Evolutionary conservation across 768 basidiomycete genomes (phyloP), one percentile per base, ranked within the genome.

Genomic region (Pisolithus microcarpus): DNA sequence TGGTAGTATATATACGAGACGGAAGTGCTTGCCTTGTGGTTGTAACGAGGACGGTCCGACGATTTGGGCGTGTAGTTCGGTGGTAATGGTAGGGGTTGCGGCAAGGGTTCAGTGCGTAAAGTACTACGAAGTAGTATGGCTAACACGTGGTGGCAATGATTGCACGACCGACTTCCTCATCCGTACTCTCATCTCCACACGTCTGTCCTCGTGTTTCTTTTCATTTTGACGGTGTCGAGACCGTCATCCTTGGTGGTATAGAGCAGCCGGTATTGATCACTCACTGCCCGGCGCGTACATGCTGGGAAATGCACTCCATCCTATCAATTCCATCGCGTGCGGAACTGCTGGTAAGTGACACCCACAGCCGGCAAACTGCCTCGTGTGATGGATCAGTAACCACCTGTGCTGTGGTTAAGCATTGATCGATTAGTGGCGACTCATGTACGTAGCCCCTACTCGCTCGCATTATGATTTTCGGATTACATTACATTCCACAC

Each of bases 21-120:
- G 30, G 26, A 34, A 38, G 21, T 11, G 43, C 55, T 46, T 51
- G 60, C 67, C 67, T 64, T 65, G 64, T 58, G 59, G 52, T 58
- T 57, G 50, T 50, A 54, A 61, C 51, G 61, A 58, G 56, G 49
- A 49, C 46, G 16, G 30, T 48, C 42, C 24, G 19, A 37, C 38
- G 36, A 48, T n/a, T 40, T 53, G 52, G 46, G 48, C 56, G 60
- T 54, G 58, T 53, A 50, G 56, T 48, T 38, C 11, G 19, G 40
- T 16, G 13, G 46, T 47, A 43, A 51, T 53, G 49, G 54, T 53
- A 58, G 52, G 46, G 50, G 48, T 38, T 43, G 42, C 50, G 44
- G 49, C 31, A 52, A 23, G 60, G 49, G 60, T 43, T 51, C 26
- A 6, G 59, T 58, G 43, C 49, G 52, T 28, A 21, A 23, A 23